Evolutionary conservation across 2,329 filamentous ascomycete genomes (phyloP).

Genomic region (Ceratocystiopsis minuta): DNA sequence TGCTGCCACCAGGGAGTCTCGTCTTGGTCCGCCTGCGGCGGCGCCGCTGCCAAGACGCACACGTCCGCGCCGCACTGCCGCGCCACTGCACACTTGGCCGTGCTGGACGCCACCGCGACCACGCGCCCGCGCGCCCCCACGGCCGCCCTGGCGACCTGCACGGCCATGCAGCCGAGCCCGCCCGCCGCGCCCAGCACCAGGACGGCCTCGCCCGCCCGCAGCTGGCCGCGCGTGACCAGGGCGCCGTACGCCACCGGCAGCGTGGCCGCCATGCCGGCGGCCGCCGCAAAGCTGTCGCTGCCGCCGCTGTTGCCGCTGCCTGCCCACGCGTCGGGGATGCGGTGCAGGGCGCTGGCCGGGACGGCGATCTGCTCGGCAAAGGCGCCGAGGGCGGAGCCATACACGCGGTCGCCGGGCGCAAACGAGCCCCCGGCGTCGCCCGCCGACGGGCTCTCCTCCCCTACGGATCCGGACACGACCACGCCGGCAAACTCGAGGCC

Average conservation of each 20-base stretch:
- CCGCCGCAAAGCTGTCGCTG: slow-evolving; percentile 20
- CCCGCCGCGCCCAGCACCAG: slow-evolving; percentile 38
- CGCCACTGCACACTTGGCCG: slow-evolving; percentile 25
- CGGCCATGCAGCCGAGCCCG: slow-evolving; percentile 35
- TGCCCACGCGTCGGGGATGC: slow-evolving; percentile 24
- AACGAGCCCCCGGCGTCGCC: slow-evolving; percentile 12
- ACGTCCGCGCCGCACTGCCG: slow-evolving; percentile 21
- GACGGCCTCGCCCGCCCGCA: slow-evolving; percentile 28
- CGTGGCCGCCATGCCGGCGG: slow-evolving; percentile 34
- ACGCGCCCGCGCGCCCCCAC: slow-evolving; percentile 16
- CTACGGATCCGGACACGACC: slow-evolving; percentile 22
- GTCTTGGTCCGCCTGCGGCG: slow-evolving; percentile 1
- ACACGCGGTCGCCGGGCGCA: slow-evolving; percentile 31
- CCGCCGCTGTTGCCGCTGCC: too few species aligned
- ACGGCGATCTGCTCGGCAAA: slow-evolving; percentile 34
- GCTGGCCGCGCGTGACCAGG: slow-evolving; percentile 21
- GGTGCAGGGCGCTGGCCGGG: slow-evolving; percentile 19
- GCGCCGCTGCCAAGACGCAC: slow-evolving; percentile 22
- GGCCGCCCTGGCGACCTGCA: slow-evolving; percentile 29
- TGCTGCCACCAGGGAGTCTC: slow-evolving; percentile 26
- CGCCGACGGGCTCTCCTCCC: too few species aligned
- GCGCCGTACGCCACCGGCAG: slow-evolving; percentile 36
- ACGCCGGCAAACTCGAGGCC: slow-evolving; percentile 44
- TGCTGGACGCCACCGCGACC: slow-evolving; percentile 31
- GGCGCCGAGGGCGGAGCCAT: slow-evolving; percentile 31